Conservation (phyloP, 75 land plant species). For the Cupressus sempervirens region DNA sequence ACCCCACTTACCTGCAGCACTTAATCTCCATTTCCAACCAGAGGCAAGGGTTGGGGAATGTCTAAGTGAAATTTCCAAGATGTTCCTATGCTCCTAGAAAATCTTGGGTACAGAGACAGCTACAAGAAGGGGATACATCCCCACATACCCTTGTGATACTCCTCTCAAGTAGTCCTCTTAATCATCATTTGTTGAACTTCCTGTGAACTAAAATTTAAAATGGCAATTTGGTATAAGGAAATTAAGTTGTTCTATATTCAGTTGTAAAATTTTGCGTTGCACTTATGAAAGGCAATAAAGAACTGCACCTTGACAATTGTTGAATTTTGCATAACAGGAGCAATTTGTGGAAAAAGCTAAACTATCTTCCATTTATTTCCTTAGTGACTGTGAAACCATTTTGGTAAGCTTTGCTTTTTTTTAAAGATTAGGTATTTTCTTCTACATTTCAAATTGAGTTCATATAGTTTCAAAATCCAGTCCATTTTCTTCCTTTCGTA, state of each 20-base stretch:
- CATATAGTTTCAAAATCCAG: neutral
- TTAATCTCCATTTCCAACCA: no score
- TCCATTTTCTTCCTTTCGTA: neutral
- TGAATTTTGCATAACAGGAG: conserved; percentile 40
- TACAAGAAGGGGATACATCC: no score
- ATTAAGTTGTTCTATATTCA: neutral
- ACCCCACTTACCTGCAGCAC: no score
- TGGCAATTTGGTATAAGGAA: neutral
- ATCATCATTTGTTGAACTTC: neutral
- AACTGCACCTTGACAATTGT: neutral
- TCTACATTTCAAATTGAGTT: neutral
- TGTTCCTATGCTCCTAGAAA: no score
- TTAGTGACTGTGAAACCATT: conserved; percentile 55
- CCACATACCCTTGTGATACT: neutral
- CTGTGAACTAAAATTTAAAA: neutral
- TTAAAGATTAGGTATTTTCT: neutral
- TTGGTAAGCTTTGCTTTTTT: conserved; percentile 32
- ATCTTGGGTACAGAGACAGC: no score
- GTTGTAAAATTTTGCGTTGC: neutral
- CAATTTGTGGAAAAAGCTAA: conserved; percentile 64
- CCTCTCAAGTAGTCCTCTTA: neutral
- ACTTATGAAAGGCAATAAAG: neutral
- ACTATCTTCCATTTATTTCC: conserved; percentile 60
- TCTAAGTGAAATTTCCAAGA: no score
- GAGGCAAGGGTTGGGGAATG: no score